Base-by-base conservation (phyloP, 1,284 basidiomycete genomes). In the Kwoniella shivajii region DNA sequence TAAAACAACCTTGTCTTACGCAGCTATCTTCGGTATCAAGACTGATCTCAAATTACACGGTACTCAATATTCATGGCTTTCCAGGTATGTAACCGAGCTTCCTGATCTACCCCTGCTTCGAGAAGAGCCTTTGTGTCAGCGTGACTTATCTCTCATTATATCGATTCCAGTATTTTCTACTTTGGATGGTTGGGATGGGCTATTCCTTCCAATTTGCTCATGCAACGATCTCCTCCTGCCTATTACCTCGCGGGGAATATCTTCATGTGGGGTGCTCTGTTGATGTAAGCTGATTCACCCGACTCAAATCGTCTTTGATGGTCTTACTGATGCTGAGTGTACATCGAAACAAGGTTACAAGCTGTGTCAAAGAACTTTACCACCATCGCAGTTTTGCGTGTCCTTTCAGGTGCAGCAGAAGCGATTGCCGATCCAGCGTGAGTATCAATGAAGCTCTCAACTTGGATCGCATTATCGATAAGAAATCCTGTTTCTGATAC, bases 111-210 rank as follows among this genome's bases (percentile, higher is more conserved):
- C n/a, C n/a, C n/a, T n/a, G n/a, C n/a, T n/a, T n/a, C n/a, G n/a
- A n/a, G n/a, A n/a, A n/a, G n/a, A n/a, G n/a, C n/a, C n/a, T n/a
- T n/a, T n/a, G n/a, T n/a, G n/a, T n/a, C n/a, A n/a, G n/a, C n/a
- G n/a, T n/a, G n/a, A n/a, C n/a, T n/a, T n/a, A n/a, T n/a, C n/a
- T n/a, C n/a, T n/a, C n/a, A n/a, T n/a, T n/a, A n/a, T n/a, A n/a
- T n/a, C n/a, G n/a, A n/a, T n/a, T n/a, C n/a, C n/a, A n/a, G n/a
- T n/a, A 65, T 80, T 41, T 81, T 81, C 68, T 81, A 82, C 68
- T 80, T 81, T 47, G 80, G 81, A 20, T 81, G 80, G 81, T 59
- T 82, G 6, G 74, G 65, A 1, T 81, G 80, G 80, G 80, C 80
- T 0, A 73, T 82, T 43, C 81, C 81, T 0, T 78, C 80, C 10